phyloP scores from a whole-genome alignment of 495 filamentous ascomycete species.

The Opeltia flavorubescens region DNA sequence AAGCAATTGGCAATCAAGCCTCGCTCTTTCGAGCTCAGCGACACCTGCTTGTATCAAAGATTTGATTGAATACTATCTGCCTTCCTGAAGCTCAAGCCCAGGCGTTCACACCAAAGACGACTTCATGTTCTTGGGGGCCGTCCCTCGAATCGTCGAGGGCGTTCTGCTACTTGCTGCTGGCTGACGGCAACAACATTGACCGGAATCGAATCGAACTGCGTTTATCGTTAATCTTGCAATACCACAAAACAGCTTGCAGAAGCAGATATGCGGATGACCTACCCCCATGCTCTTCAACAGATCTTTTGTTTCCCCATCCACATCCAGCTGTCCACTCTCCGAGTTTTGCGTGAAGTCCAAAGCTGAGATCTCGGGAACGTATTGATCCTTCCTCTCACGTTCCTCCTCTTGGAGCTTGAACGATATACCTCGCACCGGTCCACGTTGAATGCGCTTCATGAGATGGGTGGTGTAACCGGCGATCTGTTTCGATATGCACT shows the following conservation, averaged over 20 bases:
- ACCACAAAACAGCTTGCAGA: background rate
- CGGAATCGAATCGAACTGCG: constrained; percentile 88
- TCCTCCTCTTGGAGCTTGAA: constrained; percentile 99
- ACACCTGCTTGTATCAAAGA: constrained; percentile 66
- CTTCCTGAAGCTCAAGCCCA: constrained; percentile 14
- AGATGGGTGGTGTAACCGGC: constrained; percentile 94
- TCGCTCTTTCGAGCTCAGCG: constrained; percentile 67
- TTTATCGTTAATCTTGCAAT: background rate
- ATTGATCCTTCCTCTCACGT: constrained; percentile 99
- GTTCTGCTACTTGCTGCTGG: constrained; percentile 75
- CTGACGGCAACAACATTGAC: constrained; percentile 83
- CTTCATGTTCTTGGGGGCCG: constrained; percentile 30
- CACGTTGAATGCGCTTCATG: constrained; percentile 99
- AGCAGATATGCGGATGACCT: constrained; percentile 30
- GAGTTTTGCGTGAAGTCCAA: constrained; percentile 88
- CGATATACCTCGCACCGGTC: constrained; percentile 97
- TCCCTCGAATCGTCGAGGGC: constrained; percentile 52
- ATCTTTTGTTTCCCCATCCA: constrained; percentile 95
- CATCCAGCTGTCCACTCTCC: constrained; percentile 84
- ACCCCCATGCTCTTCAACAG: constrained; percentile 95
- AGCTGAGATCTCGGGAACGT: constrained; percentile 95
- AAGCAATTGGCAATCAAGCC: constrained; percentile 77
- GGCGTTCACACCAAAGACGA: constrained; percentile 15
- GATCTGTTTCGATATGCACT: constrained; percentile 42
- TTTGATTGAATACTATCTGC: constrained; percentile 38